These are phyloP conservation scores for Cladophialophora yegresii DNA, from an alignment of 2,329 filamentous ascomycete species.

Conservation along the genomic window DNA sequence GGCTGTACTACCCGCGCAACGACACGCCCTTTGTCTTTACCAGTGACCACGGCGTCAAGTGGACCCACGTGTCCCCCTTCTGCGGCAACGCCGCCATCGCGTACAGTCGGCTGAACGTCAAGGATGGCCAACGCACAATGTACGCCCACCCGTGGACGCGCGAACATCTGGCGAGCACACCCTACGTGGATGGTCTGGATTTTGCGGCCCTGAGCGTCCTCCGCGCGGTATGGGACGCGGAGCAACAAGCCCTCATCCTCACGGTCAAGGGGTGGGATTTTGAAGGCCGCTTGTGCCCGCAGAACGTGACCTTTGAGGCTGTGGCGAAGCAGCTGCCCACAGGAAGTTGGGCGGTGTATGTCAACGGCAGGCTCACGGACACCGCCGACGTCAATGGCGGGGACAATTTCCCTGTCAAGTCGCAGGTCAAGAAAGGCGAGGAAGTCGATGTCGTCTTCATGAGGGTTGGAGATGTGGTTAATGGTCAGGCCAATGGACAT, in stretches of 20 bases:
- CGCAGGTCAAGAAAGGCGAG: conserved; percentile 16
- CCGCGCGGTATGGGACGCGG: conserved; percentile 25
- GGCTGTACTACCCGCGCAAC: conserved; percentile 30
- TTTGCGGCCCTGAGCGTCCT: conserved; percentile 26
- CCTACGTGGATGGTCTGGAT: conserved; percentile 25
- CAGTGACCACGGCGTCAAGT: conserved; percentile 15
- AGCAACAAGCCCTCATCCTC: conserved; percentile 17
- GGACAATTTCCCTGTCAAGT: conserved; percentile 6
- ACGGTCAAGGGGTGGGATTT: conserved; percentile 27
- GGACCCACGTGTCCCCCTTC: conserved; percentile 24
- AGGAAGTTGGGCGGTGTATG: conserved; percentile 24
- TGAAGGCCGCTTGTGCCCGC: conserved; percentile 6
- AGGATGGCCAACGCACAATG: conserved; percentile 29
- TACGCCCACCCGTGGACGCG: conserved; percentile 28
- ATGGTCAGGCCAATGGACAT: conserved; percentile 4
- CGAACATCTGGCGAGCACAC: conserved; percentile 11
- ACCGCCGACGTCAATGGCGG: conserved; percentile 6
- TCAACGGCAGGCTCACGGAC: conserved; percentile 11
- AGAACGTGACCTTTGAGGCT: conserved; percentile 14
- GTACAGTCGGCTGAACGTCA: conserved; percentile 29
- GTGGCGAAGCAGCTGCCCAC: conserved; percentile 4
- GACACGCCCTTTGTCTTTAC: conserved; percentile 31
- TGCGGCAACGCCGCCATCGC: conserved; percentile 29
- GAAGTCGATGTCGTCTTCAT: conserved; percentile 23
- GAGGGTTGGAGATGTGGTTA: neutral